Evolutionary conservation across 345 rosid genomes (phyloP).

Genomic region (Salix suchowensis): DNA sequence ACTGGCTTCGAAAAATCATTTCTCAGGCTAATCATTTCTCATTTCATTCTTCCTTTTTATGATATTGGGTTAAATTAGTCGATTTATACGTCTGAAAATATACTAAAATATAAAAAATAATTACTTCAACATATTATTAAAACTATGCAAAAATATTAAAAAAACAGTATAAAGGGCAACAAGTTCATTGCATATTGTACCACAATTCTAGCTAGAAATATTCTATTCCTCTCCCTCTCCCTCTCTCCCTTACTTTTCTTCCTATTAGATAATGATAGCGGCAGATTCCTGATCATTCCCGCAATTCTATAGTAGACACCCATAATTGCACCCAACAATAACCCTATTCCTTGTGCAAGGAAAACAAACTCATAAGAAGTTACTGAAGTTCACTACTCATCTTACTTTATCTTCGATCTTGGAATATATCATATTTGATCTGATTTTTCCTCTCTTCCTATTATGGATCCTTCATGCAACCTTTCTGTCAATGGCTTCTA

Average conservation of each 20-base stretch:
- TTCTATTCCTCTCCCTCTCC: background rate
- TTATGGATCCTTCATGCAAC: conserved; percentile 45
- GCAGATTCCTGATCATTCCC: conserved; percentile 54
- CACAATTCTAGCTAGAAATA: background rate
- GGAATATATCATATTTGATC: conserved; percentile 15
- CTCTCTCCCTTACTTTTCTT: background rate
- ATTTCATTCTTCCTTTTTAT: too few species aligned
- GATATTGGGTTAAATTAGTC: too few species aligned
- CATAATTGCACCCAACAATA: conserved; percentile 52
- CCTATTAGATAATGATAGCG: conserved; percentile 17
- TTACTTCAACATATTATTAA: too few species aligned
- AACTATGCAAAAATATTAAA: too few species aligned
- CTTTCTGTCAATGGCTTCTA: conserved; percentile 48
- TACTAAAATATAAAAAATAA: too few species aligned
- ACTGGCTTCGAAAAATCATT: too few species aligned
- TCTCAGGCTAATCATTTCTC: too few species aligned
- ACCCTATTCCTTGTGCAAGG: background rate
- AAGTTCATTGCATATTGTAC: too few species aligned
- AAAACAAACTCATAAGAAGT: too few species aligned
- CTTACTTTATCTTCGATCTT: conserved; percentile 15
- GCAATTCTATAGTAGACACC: conserved; percentile 49
- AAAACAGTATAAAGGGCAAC: too few species aligned
- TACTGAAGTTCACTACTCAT: background rate
- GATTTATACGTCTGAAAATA: too few species aligned
- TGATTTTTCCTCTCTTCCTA: background rate